Percentiles rank a stretch among this genome's conserved stretches.
Conservation (phyloP, 2,329 filamentous ascomycete genomes). For the Calycina herbarum region DNA sequence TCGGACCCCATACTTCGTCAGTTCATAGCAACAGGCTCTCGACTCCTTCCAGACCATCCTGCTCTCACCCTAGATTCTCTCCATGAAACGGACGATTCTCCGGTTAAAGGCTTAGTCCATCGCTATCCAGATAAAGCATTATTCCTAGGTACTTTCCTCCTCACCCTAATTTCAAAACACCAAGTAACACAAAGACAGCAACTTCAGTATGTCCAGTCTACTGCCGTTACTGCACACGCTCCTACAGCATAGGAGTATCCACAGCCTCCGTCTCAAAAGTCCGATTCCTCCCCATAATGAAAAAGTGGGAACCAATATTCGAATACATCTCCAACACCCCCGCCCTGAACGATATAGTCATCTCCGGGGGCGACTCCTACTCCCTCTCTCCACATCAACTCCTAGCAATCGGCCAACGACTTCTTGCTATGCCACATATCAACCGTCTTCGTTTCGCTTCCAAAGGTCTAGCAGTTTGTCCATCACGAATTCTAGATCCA, state of each 20-base stretch:
- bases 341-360: neutral
- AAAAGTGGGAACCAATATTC: neutral
- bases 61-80: neutral
- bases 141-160: neutral
- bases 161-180: too few species aligned
- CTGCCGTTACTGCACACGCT: slow-evolving; percentile 3
- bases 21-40: neutral
- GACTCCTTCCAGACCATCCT: neutral
- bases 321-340: neutral
- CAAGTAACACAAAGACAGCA: neutral
- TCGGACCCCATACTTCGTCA: neutral
- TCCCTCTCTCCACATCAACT: neutral
- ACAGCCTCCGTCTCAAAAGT: slow-evolving; percentile 3
- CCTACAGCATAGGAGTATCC: neutral
- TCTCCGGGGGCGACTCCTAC: neutral
- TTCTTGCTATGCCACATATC: slow-evolving; percentile 7
- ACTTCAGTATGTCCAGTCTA: slow-evolving; percentile 6
- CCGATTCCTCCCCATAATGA: neutral
- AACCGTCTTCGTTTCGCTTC: slow-evolving; percentile 1
- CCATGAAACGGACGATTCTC: neutral
- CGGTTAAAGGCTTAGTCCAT: neutral
- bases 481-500: neutral
- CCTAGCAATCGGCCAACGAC: neutral
- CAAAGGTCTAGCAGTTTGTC: slow-evolving; percentile 5
- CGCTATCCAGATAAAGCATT: neutral